Evolutionary conservation across 768 basidiomycete species (phyloP).

Genomic region (Filobasidium wieringae): DNA sequence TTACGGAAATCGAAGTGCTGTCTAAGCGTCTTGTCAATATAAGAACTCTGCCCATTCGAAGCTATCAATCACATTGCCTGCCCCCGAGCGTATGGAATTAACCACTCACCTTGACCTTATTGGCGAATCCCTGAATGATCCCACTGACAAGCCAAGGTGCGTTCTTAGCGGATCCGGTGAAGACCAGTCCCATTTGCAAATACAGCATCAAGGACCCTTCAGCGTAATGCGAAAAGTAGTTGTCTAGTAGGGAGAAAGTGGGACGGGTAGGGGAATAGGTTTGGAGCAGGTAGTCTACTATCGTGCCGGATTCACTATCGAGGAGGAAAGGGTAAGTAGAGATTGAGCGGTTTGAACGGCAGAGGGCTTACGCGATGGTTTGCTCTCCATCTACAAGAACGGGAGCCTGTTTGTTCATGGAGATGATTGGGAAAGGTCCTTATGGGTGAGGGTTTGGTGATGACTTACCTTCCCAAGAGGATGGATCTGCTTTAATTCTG

Average conservation of each 20-base stretch:
- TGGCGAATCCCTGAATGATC: slow-evolving; percentile 8
- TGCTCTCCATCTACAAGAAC: slow-evolving; percentile 10
- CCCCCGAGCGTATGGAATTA: background rate
- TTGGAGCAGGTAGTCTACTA: slow-evolving; percentile 11
- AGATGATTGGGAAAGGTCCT: too few species aligned
- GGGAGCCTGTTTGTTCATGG: slow-evolving; percentile 4
- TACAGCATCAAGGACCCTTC: slow-evolving; percentile 31
- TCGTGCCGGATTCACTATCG: slow-evolving; percentile 12
- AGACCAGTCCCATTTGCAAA: slow-evolving; percentile 22
- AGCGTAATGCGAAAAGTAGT: slow-evolving; percentile 28
- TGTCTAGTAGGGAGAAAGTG: slow-evolving; percentile 1
- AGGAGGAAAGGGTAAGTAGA: background rate
- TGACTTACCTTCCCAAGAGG: slow-evolving; percentile 26
- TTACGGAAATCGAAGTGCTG: background rate
- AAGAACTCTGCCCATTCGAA: background rate
- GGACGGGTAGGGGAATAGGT: slow-evolving; percentile 2
- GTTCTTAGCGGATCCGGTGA: slow-evolving; percentile 5
- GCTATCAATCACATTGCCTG: background rate
- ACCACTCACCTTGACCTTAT: slow-evolving; percentile 12
- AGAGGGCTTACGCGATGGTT: slow-evolving; percentile 7
- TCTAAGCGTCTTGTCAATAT: slow-evolving; percentile 4
- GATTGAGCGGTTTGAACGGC: background rate
- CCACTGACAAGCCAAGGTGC: slow-evolving; percentile 15
- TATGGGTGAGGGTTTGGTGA: background rate
- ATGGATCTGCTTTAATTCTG: slow-evolving; percentile 23